Conservation (phyloP, 1,139 yeast genomes). For the Barnettozyma hawaiiensis region DNA sequence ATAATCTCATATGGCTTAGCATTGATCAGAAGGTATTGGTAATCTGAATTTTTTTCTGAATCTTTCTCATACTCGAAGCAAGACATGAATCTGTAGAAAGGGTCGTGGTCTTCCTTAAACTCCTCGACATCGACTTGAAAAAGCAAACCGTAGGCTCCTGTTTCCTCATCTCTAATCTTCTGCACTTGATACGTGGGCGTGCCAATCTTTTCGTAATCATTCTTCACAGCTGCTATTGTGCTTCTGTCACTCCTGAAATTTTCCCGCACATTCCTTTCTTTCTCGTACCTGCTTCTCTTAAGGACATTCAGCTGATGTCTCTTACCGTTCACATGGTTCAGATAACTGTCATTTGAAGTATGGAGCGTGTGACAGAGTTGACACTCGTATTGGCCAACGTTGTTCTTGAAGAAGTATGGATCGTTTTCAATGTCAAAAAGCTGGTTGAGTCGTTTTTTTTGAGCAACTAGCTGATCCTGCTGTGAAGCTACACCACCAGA, state of each 20-base stretch:
- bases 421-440: constrained; percentile 66
- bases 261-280: constrained; percentile 13
- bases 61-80: constrained; percentile 60
- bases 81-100: constrained; percentile 69
- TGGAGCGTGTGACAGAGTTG: constrained; percentile 72
- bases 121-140: constrained; percentile 53
- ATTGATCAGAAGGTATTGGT: constrained; percentile 67
- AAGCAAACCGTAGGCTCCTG: constrained; percentile 54
- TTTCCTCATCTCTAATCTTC: constrained; percentile 59
- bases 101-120: constrained; percentile 37
- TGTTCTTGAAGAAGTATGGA: constrained; percentile 73
- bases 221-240: constrained; percentile 14
- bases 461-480: constrained; percentile 55
- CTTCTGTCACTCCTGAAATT: constrained; percentile 9
- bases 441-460: constrained; percentile 51
- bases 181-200: constrained; percentile 62
- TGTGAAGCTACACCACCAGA: constrained; percentile 71
- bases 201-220: constrained; percentile 55
- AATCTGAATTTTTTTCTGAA: constrained; percentile 34
- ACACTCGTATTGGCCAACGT: constrained; percentile 72
- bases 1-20: constrained; percentile 84
- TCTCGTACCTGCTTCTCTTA: constrained; percentile 34
- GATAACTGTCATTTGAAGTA: constrained; percentile 65
- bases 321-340: constrained; percentile 74
- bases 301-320: constrained; percentile 69